phyloP scores from a whole-genome alignment of 805 yeast genomes.

The Ogataea zsoltii region DNA sequence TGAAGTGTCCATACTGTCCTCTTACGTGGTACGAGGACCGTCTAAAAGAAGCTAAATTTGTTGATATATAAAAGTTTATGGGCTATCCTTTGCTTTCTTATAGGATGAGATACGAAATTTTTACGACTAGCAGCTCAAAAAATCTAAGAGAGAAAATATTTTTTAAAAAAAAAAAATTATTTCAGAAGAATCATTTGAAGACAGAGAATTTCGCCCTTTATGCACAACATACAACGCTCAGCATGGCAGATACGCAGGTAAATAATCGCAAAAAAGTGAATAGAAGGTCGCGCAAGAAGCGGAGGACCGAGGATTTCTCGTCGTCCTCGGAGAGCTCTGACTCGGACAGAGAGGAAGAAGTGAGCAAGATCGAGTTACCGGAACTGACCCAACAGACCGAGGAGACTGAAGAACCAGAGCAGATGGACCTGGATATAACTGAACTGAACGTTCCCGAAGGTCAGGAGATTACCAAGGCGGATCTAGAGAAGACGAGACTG shows the following conservation, averaged over 20 bases:
- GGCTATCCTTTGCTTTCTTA: no score
- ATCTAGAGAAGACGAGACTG: slow-evolving; percentile 18
- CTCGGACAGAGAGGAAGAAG: slow-evolving; percentile 24
- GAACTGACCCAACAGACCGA: neutral
- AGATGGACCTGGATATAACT: slow-evolving; percentile 30
- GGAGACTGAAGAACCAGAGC: neutral
- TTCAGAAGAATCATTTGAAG: no score
- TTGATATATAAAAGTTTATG: slow-evolving; percentile 24
- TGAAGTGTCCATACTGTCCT: slow-evolving; percentile 78
- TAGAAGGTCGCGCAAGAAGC: slow-evolving; percentile 68
- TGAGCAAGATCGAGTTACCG: neutral
- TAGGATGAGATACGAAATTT: no score
- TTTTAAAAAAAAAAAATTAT: slow-evolving; percentile 2
- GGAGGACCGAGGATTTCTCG: slow-evolving; percentile 79
- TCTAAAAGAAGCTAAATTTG: slow-evolving; percentile 42
- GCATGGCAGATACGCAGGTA: slow-evolving; percentile 2
- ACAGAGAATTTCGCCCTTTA: no score
- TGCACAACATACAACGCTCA: no score
- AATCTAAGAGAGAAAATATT: neutral
- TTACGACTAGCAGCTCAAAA: no score
- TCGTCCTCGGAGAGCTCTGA: slow-evolving; percentile 47
- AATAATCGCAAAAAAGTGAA: slow-evolving; percentile 23
- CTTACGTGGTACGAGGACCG: slow-evolving; percentile 5
- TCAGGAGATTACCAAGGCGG: slow-evolving; percentile 16
- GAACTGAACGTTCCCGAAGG: slow-evolving; percentile 16